Percentiles rank a stretch among this genome's conserved stretches.
Evolutionary conservation across 1,284 basidiomycete genomes (phyloP).

Genomic region (Cutaneotrichosporon sp.): DNA sequence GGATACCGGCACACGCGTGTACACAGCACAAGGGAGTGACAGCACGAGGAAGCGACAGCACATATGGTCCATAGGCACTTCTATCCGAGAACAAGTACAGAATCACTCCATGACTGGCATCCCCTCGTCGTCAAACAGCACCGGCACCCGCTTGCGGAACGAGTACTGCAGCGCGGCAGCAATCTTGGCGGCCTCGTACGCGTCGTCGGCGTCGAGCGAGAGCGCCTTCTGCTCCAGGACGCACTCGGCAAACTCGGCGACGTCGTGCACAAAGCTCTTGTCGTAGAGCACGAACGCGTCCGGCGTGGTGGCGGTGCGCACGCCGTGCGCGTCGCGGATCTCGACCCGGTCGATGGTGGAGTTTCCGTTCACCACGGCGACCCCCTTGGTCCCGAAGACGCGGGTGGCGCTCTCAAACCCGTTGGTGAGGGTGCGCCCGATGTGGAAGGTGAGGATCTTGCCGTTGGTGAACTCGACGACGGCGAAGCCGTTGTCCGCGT

Average conservation of each 20-base stretch:
- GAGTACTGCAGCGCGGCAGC: constrained; percentile 3
- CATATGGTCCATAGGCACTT: too few species aligned
- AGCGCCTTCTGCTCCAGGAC: neutral
- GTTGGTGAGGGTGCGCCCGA: constrained; percentile 1
- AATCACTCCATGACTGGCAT: neutral
- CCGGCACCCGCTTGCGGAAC: neutral
- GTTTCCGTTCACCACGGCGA: neutral
- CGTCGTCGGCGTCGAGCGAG: neutral
- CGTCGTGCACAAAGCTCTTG: neutral
- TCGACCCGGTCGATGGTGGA: constrained; percentile 1
- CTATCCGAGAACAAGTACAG: neutral
- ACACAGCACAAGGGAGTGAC: too few species aligned
- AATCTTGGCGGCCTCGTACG: constrained; percentile 2
- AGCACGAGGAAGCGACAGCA: too few species aligned
- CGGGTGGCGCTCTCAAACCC: constrained; percentile 1
- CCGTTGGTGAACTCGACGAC: constrained; percentile 2
- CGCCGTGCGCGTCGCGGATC: neutral
- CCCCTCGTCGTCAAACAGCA: constrained; percentile 2
- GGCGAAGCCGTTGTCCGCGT: neutral
- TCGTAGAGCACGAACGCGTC: constrained; percentile 6
- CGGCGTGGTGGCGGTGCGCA: neutral
- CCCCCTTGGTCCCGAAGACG: neutral
- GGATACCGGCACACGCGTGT: too few species aligned
- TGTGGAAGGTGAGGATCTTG: constrained; percentile 3
- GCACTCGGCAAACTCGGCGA: neutral